These are phyloP conservation scores for Melocanna baccifera DNA, from an alignment of 176 grass and related monocot species.

Conservation along the genomic window DNA sequence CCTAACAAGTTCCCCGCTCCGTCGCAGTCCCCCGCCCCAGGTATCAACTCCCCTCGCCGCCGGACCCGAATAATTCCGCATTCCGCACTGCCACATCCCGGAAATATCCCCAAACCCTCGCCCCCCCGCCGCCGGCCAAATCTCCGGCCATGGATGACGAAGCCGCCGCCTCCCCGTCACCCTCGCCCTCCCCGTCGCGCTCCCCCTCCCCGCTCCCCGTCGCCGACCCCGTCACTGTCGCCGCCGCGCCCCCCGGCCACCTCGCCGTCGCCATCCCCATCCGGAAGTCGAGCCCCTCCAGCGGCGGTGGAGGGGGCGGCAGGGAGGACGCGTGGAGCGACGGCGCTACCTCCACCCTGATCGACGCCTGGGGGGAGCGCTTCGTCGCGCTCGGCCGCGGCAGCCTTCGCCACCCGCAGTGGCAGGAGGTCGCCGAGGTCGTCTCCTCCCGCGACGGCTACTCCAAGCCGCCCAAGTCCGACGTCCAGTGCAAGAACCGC, in stretches of 20 bases:
- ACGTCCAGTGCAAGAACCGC: constrained; percentile 97
- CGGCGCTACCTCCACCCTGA: constrained; percentile 82
- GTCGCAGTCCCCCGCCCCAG: neutral
- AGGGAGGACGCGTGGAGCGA: constrained; percentile 97
- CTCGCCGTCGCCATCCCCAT: constrained; percentile 70
- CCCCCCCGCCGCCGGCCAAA: constrained; percentile 5
- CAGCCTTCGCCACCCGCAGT: constrained; percentile 88
- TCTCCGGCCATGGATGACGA: constrained; percentile 42
- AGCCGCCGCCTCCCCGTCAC: constrained; percentile 39
- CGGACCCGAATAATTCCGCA: constrained; percentile 29
- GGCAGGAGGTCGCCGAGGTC: constrained; percentile 95
- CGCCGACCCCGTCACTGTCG: constrained; percentile 43
- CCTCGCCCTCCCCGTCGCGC: constrained; percentile 26
- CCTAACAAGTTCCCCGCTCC: constrained; percentile 14
- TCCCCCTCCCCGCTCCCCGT: constrained; percentile 29
- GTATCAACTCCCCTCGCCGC: constrained; percentile 41
- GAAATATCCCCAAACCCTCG: constrained; percentile 55
- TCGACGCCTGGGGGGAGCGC: constrained; percentile 97
- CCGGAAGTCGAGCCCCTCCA: constrained; percentile 40
- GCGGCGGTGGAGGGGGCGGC: constrained; percentile 46
- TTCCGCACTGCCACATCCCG: constrained; percentile 14
- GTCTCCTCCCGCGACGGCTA: constrained; percentile 84
- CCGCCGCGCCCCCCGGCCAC: constrained; percentile 56
- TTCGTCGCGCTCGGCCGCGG: constrained; percentile 86
- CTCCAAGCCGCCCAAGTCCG: constrained; percentile 69